phyloP scores from a whole-genome alignment of 1,284 basidiomycete genomes.

The Apiotrichum brassicae region DNA sequence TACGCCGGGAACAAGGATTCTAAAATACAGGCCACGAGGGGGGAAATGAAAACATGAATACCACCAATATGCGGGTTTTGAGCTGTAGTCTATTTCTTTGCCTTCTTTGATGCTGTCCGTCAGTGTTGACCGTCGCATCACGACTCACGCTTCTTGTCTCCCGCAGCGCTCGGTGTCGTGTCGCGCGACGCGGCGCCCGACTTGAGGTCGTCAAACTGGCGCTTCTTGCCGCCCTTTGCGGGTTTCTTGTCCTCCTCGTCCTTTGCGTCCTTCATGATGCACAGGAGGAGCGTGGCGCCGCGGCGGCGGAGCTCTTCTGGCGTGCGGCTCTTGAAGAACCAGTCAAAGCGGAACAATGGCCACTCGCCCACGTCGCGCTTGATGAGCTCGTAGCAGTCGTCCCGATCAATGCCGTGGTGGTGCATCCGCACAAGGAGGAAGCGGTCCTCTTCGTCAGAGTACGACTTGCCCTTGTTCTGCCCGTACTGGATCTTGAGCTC shows the following conservation, averaged over 20 bases:
- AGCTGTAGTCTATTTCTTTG: conserved; percentile 25
- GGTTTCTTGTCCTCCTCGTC: conserved; percentile 53
- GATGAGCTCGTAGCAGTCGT: conserved; percentile 92
- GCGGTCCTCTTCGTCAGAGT: conserved; percentile 93
- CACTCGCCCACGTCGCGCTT: conserved; percentile 94
- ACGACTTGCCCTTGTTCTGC: conserved; percentile 91
- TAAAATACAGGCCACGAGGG: conserved; percentile 1
- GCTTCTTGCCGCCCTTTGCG: conserved; percentile 46
- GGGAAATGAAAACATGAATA: not conserved
- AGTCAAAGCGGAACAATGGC: conserved; percentile 95
- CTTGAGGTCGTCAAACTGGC: conserved; percentile 48
- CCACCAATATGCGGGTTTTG: too few relatives aligned
- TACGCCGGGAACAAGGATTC: not conserved
- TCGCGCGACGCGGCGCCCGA: conserved; percentile 34
- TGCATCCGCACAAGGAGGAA: conserved; percentile 87
- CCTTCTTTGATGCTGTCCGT: conserved; percentile 28
- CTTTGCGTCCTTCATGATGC: conserved; percentile 79
- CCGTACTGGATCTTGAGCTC: conserved; percentile 90
- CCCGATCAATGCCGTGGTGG: conserved; percentile 84
- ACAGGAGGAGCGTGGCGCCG: conserved; percentile 79
- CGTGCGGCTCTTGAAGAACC: conserved; percentile 96
- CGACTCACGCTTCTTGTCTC: conserved; percentile 19
- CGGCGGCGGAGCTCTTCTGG: conserved; percentile 83
- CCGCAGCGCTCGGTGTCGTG: conserved; percentile 33
- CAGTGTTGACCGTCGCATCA: not conserved